Percentiles rank a stretch among this genome's conserved stretches.
Evolutionary conservation across 2,329 filamentous ascomycete species (phyloP).

Genomic region (Sporothrix inflata): DNA sequence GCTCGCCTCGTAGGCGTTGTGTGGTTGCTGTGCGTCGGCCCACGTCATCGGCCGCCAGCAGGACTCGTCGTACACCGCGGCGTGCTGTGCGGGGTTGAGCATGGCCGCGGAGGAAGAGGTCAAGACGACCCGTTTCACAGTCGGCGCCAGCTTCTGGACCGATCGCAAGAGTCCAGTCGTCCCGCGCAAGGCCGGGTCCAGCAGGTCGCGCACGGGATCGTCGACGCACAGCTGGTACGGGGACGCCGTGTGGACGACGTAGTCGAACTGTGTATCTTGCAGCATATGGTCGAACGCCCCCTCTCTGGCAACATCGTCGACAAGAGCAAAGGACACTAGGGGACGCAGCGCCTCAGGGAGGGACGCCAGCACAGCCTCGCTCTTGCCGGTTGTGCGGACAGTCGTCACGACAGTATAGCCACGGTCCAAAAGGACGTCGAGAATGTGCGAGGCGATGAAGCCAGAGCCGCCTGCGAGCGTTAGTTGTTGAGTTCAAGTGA

Average conservation of each 20-base stretch:
- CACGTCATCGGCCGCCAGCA: slow-evolving; percentile 45
- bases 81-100: slow-evolving; percentile 44
- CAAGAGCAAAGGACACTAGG: slow-evolving; percentile 55
- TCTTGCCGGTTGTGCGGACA: slow-evolving; percentile 54
- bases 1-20: slow-evolving; percentile 44
- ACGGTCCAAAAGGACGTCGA: slow-evolving; percentile 51
- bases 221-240: slow-evolving; percentile 72
- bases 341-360: slow-evolving; percentile 49
- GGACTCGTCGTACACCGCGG: slow-evolving; percentile 46
- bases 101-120: slow-evolving; percentile 54
- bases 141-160: slow-evolving; percentile 47
- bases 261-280: slow-evolving; percentile 63
- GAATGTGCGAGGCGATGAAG: slow-evolving; percentile 58
- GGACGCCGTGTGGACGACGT: slow-evolving; percentile 73
- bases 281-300: slow-evolving; percentile 67
- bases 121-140: slow-evolving; percentile 66
- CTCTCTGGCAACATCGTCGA: slow-evolving; percentile 71
- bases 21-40: slow-evolving; percentile 42
- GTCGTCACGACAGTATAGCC: slow-evolving; percentile 51
- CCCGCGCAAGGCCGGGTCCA: slow-evolving; percentile 60
- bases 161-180: slow-evolving; percentile 55
- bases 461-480: slow-evolving; percentile 51
- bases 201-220: slow-evolving; percentile 50
- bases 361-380: slow-evolving; percentile 47
- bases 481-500: too few relatives aligned